Evolutionary conservation across 768 basidiomycete species (phyloP).

Genomic region (Mycena galericulata): DNA sequence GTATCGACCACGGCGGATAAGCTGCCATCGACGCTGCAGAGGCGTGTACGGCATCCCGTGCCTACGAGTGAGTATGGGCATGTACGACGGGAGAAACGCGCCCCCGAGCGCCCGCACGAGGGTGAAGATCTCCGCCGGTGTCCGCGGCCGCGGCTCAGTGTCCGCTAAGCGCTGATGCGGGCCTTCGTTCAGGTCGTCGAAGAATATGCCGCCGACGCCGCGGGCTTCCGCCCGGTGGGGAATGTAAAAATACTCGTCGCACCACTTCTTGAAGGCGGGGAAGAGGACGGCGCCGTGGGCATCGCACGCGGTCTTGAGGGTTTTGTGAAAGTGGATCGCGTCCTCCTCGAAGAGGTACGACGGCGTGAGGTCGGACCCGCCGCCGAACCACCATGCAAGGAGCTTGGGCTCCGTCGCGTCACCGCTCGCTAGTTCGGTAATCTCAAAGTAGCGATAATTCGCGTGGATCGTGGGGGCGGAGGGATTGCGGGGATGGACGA

Average conservation of each 20-base stretch:
- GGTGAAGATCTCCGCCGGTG: slow-evolving; percentile 32
- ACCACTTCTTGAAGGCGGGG: slow-evolving; percentile 90
- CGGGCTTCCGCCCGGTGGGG: slow-evolving; percentile 47
- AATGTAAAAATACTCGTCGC: slow-evolving; percentile 98
- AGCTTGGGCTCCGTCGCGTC: slow-evolving; percentile 55
- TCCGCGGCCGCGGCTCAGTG: slow-evolving; percentile 57
- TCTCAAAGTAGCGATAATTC: slow-evolving; percentile 97
- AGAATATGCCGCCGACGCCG: no score
- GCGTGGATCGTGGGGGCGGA: slow-evolving; percentile 95
- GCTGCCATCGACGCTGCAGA: slow-evolving; percentile 88
- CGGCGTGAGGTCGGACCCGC: slow-evolving; percentile 73
- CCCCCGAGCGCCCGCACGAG: slow-evolving; percentile 79
- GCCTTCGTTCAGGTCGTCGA: slow-evolving; percentile 52
- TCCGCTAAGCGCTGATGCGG: slow-evolving; percentile 68
- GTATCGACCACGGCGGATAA: slow-evolving; percentile 78
- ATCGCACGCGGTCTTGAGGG: slow-evolving; percentile 81
- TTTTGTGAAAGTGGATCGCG: slow-evolving; percentile 86
- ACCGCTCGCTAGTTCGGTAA: slow-evolving; percentile 65
- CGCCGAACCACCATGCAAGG: slow-evolving; percentile 94
- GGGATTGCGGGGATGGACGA: slow-evolving; percentile 94
- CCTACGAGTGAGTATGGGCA: slow-evolving; percentile 82
- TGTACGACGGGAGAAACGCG: slow-evolving; percentile 88
- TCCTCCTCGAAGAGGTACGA: slow-evolving; percentile 92
- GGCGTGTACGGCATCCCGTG: slow-evolving; percentile 67
- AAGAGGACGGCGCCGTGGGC: slow-evolving; percentile 75